These are phyloP conservation scores for Rubroboletus satanas DNA, from an alignment of 768 basidiomycete genomes.

Conservation along the genomic window DNA sequence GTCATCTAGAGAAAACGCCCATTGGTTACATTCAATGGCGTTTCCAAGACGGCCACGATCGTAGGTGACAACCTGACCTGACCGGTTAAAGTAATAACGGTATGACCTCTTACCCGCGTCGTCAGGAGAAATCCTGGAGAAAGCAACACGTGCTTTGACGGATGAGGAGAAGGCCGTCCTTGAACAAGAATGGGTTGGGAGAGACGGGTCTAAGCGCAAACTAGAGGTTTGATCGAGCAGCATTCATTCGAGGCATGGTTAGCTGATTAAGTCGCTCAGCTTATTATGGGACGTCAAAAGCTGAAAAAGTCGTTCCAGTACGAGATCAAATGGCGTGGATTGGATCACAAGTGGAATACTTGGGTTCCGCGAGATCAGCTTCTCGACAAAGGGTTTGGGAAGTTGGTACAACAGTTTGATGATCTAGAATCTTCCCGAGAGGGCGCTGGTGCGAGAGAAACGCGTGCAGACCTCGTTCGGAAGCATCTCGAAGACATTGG, in stretches of 20 bases:
- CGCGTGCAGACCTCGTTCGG: constrained; percentile 72
- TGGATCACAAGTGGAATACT: constrained; percentile 85
- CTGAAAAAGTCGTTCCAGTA: constrained; percentile 94
- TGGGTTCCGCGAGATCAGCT: constrained; percentile 90
- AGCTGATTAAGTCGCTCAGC: constrained; percentile 37
- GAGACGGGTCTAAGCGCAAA: constrained; percentile 86
- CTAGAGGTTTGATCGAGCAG: constrained; percentile 62
- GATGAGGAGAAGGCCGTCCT: constrained; percentile 75
- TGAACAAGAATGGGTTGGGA: constrained; percentile 86
- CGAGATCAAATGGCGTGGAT: constrained; percentile 81
- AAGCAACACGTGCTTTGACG: constrained; percentile 87
- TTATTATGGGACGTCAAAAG: constrained; percentile 94
- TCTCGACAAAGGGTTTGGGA: constrained; percentile 80
- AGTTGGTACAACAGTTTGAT: constrained; percentile 91
- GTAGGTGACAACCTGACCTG: constrained; percentile 42
- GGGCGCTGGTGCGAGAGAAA: constrained; percentile 90
- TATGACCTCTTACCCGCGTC: constrained; percentile 9
- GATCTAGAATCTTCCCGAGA: constrained; percentile 95
- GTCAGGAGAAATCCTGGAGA: constrained; percentile 83
- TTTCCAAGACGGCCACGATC: constrained; percentile 97
- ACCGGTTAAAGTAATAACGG: constrained; percentile 5
- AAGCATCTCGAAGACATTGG: constrained; percentile 95
- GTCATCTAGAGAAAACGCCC: constrained; percentile 93
- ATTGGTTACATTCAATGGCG: constrained; percentile 98
- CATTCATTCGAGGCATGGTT: constrained; percentile 7